Percentiles rank a stretch among this genome's conserved stretches.
phyloP scores from a whole-genome alignment of 331 rosid genomes.

The Quercus phellos region DNA sequence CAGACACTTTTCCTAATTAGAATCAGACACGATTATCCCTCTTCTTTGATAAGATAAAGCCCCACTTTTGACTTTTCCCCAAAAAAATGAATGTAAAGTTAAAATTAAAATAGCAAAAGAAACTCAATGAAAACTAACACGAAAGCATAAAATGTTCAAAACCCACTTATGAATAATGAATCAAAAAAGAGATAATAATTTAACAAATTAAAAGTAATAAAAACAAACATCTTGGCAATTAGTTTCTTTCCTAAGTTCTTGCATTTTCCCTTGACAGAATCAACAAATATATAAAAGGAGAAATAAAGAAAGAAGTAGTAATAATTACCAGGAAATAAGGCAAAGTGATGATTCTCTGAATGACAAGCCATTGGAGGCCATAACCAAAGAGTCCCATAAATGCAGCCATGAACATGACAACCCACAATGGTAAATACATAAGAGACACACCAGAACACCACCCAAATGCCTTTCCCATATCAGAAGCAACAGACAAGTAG shows the following conservation, averaged over 20 bases:
- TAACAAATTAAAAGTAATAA: background rate
- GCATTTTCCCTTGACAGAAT: background rate
- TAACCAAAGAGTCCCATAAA: conserved; percentile 56
- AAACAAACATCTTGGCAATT: background rate
- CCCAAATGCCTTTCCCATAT: conserved; percentile 64
- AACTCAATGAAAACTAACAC: no score
- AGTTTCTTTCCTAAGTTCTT: background rate
- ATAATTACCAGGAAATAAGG: conserved; percentile 52
- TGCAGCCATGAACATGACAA: conserved; percentile 50
- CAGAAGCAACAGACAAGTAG: conserved; percentile 64
- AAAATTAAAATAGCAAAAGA: no score
- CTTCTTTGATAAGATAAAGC: no score
- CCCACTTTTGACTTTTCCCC: no score
- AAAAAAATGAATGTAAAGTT: no score
- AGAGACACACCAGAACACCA: conserved; percentile 68
- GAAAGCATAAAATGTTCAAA: no score
- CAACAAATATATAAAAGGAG: background rate
- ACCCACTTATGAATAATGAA: background rate
- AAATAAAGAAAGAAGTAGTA: background rate
- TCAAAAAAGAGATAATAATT: background rate
- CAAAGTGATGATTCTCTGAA: conserved; percentile 34
- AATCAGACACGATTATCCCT: background rate
- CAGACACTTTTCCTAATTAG: background rate
- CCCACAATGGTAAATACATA: conserved; percentile 56
- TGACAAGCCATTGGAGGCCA: conserved; percentile 62